Percentiles rank a stretch among this genome's conserved stretches.
phyloP scores from a whole-genome alignment of 2,329 filamentous ascomycete species.

The Tothia fuscella region DNA sequence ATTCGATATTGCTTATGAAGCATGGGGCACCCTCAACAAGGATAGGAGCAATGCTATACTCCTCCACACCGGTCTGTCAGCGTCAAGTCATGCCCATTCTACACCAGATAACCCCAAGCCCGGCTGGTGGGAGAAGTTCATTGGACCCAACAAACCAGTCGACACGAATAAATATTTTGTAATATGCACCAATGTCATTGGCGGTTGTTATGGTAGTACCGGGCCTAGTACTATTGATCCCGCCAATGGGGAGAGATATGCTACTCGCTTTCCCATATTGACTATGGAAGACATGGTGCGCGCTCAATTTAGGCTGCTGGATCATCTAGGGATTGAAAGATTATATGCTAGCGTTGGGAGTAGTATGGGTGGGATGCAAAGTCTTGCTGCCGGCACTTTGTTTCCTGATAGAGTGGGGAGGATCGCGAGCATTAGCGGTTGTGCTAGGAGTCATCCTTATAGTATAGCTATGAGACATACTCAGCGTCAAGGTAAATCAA shows the following conservation, averaged over 20 bases:
- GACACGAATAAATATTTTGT: slow-evolving; percentile 88
- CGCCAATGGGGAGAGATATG: slow-evolving; percentile 76
- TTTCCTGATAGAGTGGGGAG: slow-evolving; percentile 72
- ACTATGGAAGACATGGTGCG: slow-evolving; percentile 97
- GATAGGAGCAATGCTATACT: slow-evolving; percentile 82
- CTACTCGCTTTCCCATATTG: slow-evolving; percentile 87
- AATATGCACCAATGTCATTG: slow-evolving; percentile 93
- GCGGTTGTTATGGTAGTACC: slow-evolving; percentile 91
- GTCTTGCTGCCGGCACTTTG: slow-evolving; percentile 71
- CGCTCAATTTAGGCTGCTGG: slow-evolving; percentile 82
- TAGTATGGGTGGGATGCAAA: slow-evolving; percentile 98
- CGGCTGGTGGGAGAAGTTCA: slow-evolving; percentile 99
- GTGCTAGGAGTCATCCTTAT: slow-evolving; percentile 89
- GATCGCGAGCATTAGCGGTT: slow-evolving; percentile 83
- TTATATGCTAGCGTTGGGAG: slow-evolving; percentile 88
- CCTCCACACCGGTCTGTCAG: slow-evolving; percentile 85
- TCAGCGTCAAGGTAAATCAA: slow-evolving; percentile 58
- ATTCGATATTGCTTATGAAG: slow-evolving; percentile 86
- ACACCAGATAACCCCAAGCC: slow-evolving; percentile 76
- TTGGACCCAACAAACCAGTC: slow-evolving; percentile 71
- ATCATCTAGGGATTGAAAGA: slow-evolving; percentile 61
- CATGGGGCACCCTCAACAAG: slow-evolving; percentile 72
- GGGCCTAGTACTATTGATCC: slow-evolving; percentile 83
- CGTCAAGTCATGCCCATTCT: slow-evolving; percentile 93
- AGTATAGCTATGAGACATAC: slow-evolving; percentile 98